Conservation (phyloP, 768 basidiomycete species). For the Cystobasidium tubakii region DNA sequence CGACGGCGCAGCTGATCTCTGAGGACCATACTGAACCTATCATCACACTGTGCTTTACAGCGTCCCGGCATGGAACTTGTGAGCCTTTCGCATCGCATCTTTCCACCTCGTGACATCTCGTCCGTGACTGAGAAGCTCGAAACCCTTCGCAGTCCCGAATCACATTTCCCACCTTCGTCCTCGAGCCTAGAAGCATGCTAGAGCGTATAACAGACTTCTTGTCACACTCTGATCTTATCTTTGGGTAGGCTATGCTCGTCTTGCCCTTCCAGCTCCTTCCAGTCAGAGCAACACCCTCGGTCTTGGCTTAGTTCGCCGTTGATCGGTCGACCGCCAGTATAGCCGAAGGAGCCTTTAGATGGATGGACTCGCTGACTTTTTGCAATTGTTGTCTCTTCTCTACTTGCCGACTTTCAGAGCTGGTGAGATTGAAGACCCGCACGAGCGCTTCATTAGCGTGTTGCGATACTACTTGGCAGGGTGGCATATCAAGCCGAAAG, state of each 20-base stretch:
- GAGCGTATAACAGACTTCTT: constrained; percentile 99
- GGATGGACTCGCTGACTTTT: background rate
- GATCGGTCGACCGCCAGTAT: background rate
- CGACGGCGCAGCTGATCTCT: background rate
- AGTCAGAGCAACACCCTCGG: background rate
- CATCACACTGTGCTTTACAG: background rate
- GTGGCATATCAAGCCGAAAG: constrained; percentile 99
- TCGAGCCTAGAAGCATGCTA: constrained; percentile 93
- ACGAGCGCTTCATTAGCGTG: constrained; percentile 85
- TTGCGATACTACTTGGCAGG: constrained; percentile 94
- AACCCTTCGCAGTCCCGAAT: background rate
- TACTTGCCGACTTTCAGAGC: constrained; percentile 58
- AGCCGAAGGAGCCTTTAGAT: background rate
- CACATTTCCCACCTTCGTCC: constrained; percentile 61
- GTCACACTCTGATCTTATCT: constrained; percentile 95
- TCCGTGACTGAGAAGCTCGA: constrained; percentile 10
- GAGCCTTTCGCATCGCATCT: constrained; percentile 77
- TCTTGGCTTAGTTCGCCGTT: background rate
- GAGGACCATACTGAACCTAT: no score
- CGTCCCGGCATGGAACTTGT: constrained; percentile 63
- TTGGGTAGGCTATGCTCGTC: constrained; percentile 60
- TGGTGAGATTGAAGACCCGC: constrained; percentile 69
- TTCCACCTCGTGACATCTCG: constrained; percentile 49
- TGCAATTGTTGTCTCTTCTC: constrained; percentile 15
- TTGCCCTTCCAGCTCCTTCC: background rate